A percentile compares a stretch with the other conserved stretches of the same genome.
Evolutionary conservation across 2,329 filamentous ascomycete genomes (phyloP).

Genomic region (Myriangium duriaei): DNA sequence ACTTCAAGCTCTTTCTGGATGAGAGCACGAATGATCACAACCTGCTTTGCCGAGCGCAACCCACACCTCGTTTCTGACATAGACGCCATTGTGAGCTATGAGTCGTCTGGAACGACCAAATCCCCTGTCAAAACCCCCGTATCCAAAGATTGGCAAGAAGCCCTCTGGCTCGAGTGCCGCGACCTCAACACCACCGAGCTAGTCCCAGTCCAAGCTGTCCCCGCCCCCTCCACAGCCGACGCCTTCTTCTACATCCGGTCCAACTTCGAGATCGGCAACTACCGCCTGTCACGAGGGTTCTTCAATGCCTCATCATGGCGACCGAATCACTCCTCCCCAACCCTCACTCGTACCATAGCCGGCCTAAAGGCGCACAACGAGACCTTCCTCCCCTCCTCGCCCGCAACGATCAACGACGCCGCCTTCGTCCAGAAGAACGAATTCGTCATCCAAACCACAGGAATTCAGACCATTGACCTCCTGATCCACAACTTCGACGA

Average conservation of each 20-base stretch:
- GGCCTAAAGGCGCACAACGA: constrained; percentile 25
- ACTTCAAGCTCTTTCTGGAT: constrained; percentile 27
- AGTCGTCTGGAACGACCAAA: constrained; percentile 7
- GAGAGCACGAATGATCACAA: constrained; percentile 47
- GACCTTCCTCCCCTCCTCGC: constrained; percentile 14
- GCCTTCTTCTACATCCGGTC: constrained; percentile 43
- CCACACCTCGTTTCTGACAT: constrained; percentile 35
- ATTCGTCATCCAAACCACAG: constrained; percentile 26
- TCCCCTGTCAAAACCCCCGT: constrained; percentile 18
- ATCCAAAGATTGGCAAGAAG: constrained; percentile 40
- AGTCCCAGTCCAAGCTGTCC: constrained; percentile 30
- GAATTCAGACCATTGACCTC: constrained; percentile 26
- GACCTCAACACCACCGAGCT: constrained; percentile 39
- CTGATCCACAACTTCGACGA: constrained; percentile 26
- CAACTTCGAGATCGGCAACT: constrained; percentile 48
- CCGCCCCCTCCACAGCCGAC: constrained; percentile 37
- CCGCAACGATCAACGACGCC: constrained; percentile 20
- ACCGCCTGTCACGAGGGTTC: constrained; percentile 45
- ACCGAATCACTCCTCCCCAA: constrained; percentile 35
- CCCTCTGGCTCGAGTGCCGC: constrained; percentile 37
- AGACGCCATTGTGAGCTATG: constrained; percentile 39
- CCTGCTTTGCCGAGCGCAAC: constrained; percentile 45
- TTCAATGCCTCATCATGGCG: constrained; percentile 46
- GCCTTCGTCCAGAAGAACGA: constrained; percentile 20
- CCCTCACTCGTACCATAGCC: constrained; percentile 38